Base-by-base conservation (phyloP, 2,329 filamentous ascomycete genomes). In the Xylariaceae sp. region DNA sequence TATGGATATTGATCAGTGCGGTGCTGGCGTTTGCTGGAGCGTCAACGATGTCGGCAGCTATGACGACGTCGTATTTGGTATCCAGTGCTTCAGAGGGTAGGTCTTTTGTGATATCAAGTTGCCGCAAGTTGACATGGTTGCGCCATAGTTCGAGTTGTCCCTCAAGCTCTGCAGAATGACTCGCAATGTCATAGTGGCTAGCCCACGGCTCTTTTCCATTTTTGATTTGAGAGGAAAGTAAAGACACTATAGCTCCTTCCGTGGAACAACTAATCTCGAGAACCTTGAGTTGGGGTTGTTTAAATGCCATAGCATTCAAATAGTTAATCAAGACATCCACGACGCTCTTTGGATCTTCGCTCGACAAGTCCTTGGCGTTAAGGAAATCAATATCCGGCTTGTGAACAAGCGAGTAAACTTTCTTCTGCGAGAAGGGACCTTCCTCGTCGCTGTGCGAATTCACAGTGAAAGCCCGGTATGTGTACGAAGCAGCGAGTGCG, bases 311-410 rank as follows among this genome's bases (percentile, higher is more conserved):
- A 10, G 40, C 19, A 29, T 29, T 34, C 29, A 45, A 27, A 19
- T 45, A 45, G 35, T 40, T 33, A 7, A 32, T 40, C 22, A 45
- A 29, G 19, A 5, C 22, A 7, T 40, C 17, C 29, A 16, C n/a
- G 17, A 45, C n/a, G 20, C 12, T 34, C 6, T 16, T 45, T 14
- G 22, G 16, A 12, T 40, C 14, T 12, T 22, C 29, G 11, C 20
- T 8, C 5, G 43, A 12, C 23, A 35, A 40, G 29, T 45, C 29
- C 3, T 36, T 32, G 10, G 37, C 6, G 17, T 19, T 5, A 19
- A 45, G 43, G 14, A 40, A 45, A 27, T 45, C 43, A 14, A 40
- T 22, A 39, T 45, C 43, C 6, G 43, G 43, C 17, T 29, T 37
- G 22, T 16, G 43, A 19, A 40, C 22, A 45, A 45, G 43, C 11